phyloP scores from a whole-genome alignment of 75 land plant genomes.

The Picea glauca region DNA sequence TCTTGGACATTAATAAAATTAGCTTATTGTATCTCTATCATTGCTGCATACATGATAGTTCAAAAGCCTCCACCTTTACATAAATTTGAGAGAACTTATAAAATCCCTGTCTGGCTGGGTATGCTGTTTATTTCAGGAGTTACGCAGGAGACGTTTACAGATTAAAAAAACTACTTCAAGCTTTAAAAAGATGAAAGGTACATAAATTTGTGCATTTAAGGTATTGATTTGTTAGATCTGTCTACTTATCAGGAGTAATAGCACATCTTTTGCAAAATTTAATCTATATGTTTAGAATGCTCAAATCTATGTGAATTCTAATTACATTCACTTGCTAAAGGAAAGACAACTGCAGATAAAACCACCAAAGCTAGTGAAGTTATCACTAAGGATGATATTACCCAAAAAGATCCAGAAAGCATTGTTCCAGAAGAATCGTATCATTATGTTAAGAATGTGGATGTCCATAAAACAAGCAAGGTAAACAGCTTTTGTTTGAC shows the following conservation, averaged over 20 bases:
- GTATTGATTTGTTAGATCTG: neutral
- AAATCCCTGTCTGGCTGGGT: neutral
- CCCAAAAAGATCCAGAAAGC: neutral
- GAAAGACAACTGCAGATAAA: neutral
- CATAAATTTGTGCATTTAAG: neutral
- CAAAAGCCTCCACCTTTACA: neutral
- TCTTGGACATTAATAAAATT: too few relatives aligned
- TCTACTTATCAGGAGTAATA: neutral
- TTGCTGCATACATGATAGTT: neutral
- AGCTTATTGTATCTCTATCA: neutral
- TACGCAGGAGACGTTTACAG: neutral
- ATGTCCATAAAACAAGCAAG: neutral
- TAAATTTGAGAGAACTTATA: neutral
- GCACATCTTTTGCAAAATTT: neutral
- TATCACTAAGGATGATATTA: neutral
- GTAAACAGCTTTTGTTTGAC: neutral
- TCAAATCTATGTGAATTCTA: slow-evolving; percentile 1
- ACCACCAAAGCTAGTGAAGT: neutral
- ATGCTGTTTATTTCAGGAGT: neutral
- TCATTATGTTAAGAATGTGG: neutral
- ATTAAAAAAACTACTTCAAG: slow-evolving; percentile 5
- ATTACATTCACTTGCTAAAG: neutral
- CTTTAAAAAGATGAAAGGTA: slow-evolving; percentile 8
- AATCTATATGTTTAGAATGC: neutral
- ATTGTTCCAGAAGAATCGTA: neutral